Conservation (phyloP, 805 yeast genomes). For the Jamesozyma rosinii region DNA sequence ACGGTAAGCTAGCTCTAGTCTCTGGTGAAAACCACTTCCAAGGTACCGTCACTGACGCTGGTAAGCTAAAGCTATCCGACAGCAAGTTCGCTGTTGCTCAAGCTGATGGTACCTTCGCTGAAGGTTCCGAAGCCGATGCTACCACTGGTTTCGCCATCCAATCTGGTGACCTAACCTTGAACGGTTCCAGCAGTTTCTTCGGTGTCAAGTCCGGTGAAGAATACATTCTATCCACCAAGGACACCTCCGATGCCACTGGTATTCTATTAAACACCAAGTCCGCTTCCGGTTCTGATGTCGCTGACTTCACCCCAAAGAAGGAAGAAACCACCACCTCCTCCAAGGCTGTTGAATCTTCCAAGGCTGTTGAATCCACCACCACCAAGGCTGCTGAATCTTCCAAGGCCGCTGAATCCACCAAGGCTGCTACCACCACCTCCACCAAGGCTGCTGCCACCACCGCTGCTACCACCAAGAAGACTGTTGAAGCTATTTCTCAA, state of each 20-base stretch:
- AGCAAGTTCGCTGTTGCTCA: conserved; percentile 26
- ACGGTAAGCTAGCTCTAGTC: conserved; percentile 13
- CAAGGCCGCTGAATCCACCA: conserved; percentile 3
- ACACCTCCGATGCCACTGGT: conserved; percentile 7
- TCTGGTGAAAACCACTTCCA: conserved; percentile 10
- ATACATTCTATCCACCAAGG: conserved; percentile 22
- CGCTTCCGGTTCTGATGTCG: conserved; percentile 1
- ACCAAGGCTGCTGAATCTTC: conserved; percentile 5
- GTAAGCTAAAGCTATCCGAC: conserved; percentile 23
- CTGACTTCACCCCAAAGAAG: not conserved
- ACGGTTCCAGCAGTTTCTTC: conserved; percentile 26
- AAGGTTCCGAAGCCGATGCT: conserved; percentile 18
- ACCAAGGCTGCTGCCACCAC: conserved; percentile 24
- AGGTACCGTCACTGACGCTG: conserved; percentile 26
- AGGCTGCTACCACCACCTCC: conserved; percentile 6
- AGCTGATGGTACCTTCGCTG: conserved; percentile 15
- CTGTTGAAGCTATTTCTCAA: conserved; percentile 30
- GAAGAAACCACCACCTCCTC: not conserved
- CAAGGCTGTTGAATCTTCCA: conserved; percentile 2
- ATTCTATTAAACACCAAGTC: conserved; percentile 7
- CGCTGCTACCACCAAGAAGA: conserved; percentile 19
- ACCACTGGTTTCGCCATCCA: conserved; percentile 34
- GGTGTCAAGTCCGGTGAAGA: conserved; percentile 31
- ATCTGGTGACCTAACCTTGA: conserved; percentile 4
- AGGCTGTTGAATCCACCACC: conserved; percentile 16